phyloP scores from a whole-genome alignment of 345 rosid genomes.

The Litchi chinensis region DNA sequence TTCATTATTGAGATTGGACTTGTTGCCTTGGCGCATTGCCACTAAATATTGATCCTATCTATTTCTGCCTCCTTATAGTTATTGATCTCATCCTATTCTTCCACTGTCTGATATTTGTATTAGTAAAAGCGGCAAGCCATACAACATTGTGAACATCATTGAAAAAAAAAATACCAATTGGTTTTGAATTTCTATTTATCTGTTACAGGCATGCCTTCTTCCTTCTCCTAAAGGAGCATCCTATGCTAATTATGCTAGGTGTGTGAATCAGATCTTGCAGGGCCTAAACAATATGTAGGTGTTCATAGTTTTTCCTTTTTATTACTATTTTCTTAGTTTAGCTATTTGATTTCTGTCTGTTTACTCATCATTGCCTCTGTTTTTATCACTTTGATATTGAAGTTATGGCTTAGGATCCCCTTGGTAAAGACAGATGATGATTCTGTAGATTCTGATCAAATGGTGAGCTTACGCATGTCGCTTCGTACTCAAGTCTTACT shows the following conservation, averaged over 20 bases:
- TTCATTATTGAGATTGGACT: background rate
- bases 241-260: conserved; percentile 90
- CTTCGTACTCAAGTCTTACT: background rate
- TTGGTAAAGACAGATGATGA: conserved; percentile 67
- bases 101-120: background rate
- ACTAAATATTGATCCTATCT: background rate
- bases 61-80: background rate
- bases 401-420: conserved; percentile 80
- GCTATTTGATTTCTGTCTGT: conserved; percentile 19
- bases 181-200: conserved; percentile 18
- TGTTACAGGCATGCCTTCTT: conserved; percentile 89
- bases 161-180: background rate
- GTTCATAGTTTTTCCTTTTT: conserved; percentile 13
- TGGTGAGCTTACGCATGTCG: conserved; percentile 50
- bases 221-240: conserved; percentile 81
- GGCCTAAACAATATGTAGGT: conserved; percentile 84
- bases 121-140: background rate
- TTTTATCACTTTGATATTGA: conserved; percentile 26
- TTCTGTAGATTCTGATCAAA: conserved; percentile 42
- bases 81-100: background rate
- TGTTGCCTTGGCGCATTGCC: background rate
- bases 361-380: conserved; percentile 15
- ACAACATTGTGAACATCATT: background rate
- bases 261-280: conserved; percentile 89
- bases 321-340: background rate